Conservation (phyloP, 2,329 filamentous ascomycete genomes). For the Cryphonectria parasitica region DNA sequence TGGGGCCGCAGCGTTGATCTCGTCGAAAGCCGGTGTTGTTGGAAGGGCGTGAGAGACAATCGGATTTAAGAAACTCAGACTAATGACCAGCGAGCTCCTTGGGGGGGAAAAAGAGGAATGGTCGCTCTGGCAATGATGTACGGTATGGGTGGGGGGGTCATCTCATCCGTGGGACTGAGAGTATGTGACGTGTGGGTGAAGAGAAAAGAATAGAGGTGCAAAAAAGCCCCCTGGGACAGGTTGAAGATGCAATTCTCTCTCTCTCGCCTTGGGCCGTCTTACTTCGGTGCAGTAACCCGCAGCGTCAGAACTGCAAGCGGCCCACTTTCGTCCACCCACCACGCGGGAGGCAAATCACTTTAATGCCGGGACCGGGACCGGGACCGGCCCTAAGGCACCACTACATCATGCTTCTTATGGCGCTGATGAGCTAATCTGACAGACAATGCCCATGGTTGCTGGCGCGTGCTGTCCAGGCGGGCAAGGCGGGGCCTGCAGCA, state of each 20-base stretch:
- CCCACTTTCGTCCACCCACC: constrained; percentile 4
- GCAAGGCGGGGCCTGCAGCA: not conserved
- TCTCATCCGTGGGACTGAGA: not conserved
- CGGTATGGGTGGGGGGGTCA: not conserved
- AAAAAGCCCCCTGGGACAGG: not conserved
- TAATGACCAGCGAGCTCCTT: not conserved
- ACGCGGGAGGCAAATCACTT: not conserved
- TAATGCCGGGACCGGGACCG: constrained; percentile 2
- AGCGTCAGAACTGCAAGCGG: constrained; percentile 2
- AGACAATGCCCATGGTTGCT: not conserved
- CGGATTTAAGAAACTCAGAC: not conserved
- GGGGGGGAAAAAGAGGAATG: not conserved
- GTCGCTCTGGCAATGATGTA: not conserved
- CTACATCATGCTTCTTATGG: not conserved
- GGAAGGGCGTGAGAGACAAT: not conserved
- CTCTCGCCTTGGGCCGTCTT: constrained; percentile 8
- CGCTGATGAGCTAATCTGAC: not conserved
- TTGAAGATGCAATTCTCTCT: constrained; percentile 11
- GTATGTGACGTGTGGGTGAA: not conserved
- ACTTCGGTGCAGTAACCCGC: not conserved
- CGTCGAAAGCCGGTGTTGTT: not conserved
- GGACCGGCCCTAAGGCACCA: not conserved
- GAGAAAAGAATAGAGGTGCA: not conserved
- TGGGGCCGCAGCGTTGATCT: not conserved
- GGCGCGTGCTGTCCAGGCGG: not conserved